Conservation (phyloP, 306 rosid genomes). For the Arachis hypogaea region DNA sequence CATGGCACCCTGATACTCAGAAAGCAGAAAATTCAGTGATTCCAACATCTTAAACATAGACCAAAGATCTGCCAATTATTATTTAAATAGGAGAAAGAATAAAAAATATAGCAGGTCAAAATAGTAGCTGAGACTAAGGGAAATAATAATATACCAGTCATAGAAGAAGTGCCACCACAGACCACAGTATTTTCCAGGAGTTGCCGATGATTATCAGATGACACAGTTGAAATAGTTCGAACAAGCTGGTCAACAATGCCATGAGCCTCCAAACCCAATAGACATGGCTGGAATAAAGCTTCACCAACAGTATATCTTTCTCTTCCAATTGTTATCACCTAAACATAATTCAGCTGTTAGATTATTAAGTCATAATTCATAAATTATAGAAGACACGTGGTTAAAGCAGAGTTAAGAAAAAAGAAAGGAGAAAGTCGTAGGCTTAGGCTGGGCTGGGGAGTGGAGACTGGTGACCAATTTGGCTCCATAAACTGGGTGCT, state of each 20-base stretch:
- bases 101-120: neutral
- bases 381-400: slow-evolving; percentile 18
- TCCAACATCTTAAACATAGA: slow-evolving; percentile 8
- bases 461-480: neutral
- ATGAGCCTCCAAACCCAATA: slow-evolving; percentile 88
- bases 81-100: slow-evolving; percentile 11
- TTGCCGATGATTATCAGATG: slow-evolving; percentile 92
- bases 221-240: slow-evolving; percentile 81
- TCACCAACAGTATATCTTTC: slow-evolving; percentile 92
- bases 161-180: slow-evolving; percentile 88
- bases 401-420: neutral
- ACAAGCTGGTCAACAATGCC: slow-evolving; percentile 99
- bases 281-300: slow-evolving; percentile 90
- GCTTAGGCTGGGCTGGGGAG: neutral
- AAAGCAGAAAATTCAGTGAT: neutral
- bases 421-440: neutral
- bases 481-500: neutral
- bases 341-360: slow-evolving; percentile 33
- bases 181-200: slow-evolving; percentile 91
- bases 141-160: slow-evolving; percentile 57
- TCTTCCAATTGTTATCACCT: slow-evolving; percentile 87
- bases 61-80: slow-evolving; percentile 1
- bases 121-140: neutral
- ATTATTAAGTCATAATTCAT: neutral
- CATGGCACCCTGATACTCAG: neutral